These are phyloP conservation scores for Diphasiastrum complanatum DNA, from an alignment of 83 land plant genomes.

Conservation along the genomic window DNA sequence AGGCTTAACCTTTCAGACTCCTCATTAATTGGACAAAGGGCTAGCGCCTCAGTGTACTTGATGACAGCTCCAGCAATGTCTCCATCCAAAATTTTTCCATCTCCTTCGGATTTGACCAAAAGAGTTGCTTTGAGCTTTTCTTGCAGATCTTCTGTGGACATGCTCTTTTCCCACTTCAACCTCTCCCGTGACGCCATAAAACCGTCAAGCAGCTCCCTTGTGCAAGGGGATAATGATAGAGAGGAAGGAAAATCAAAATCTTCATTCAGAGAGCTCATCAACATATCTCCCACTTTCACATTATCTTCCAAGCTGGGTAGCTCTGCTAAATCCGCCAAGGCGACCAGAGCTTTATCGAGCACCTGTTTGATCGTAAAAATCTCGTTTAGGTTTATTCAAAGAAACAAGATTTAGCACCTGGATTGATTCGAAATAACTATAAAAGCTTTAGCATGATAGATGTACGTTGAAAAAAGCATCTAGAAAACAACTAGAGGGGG, in stretches of 20 bases:
- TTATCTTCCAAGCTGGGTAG: constrained; percentile 44
- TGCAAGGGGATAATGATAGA: constrained; percentile 24
- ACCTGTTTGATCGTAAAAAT: constrained; percentile 30
- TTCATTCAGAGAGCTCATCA: constrained; percentile 39
- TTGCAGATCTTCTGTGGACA: constrained; percentile 47
- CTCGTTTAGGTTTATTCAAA: no score
- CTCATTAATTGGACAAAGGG: constrained; percentile 51
- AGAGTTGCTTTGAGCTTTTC: constrained; percentile 42
- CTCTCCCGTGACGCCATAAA: constrained; percentile 45
- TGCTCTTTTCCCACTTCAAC: constrained; percentile 56
- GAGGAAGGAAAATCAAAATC: constrained; percentile 19
- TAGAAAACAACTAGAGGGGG: neutral
- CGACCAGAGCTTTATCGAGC: constrained; percentile 41
- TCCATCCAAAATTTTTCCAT: constrained; percentile 53
- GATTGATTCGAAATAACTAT: neutral
- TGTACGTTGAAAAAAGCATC: neutral
- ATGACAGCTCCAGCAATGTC: constrained; percentile 48
- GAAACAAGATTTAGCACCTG: no score
- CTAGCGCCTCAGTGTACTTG: constrained; percentile 61
- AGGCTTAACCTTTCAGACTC: constrained; percentile 71
- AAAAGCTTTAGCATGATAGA: neutral
- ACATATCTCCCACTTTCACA: constrained; percentile 48
- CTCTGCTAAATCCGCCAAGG: constrained; percentile 71
- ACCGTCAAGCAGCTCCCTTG: constrained; percentile 60
- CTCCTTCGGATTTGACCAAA: constrained; percentile 59